Conservation (phyloP, 2,329 filamentous ascomycete genomes). For the Fonsecaea pedrosoi region DNA sequence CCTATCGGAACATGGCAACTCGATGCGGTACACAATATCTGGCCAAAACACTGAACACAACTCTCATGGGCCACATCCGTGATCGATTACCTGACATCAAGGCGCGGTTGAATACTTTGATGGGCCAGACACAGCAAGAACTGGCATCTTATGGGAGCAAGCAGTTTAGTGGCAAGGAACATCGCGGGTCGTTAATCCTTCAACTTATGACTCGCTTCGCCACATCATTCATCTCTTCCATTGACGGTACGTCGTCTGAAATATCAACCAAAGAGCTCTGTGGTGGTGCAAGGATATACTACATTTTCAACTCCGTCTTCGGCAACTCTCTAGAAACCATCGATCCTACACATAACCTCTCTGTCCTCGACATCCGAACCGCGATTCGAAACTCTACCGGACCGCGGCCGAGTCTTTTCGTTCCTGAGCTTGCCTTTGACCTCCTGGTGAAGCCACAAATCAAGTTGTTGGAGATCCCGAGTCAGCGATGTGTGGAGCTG, state of each 20-base stretch:
- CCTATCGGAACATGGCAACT: slow-evolving; percentile 93
- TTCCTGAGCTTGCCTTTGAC: slow-evolving; percentile 97
- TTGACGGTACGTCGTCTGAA: slow-evolving; percentile 97
- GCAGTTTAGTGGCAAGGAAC: slow-evolving; percentile 96
- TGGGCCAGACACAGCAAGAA: slow-evolving; percentile 99
- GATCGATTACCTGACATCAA: slow-evolving; percentile 98
- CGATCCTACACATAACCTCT: slow-evolving; percentile 93
- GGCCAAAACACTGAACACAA: slow-evolving; percentile 92
- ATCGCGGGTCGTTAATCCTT: slow-evolving; percentile 90
- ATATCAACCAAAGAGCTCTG: slow-evolving; percentile 98
- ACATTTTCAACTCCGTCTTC: slow-evolving; percentile 99
- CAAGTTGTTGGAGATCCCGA: slow-evolving; percentile 91
- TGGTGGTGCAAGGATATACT: slow-evolving; percentile 93
- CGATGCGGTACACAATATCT: slow-evolving; percentile 93
- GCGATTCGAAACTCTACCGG: slow-evolving; percentile 98
- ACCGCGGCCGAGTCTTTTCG: slow-evolving; percentile 91
- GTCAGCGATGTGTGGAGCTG: slow-evolving; percentile 94
- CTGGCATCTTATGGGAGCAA: slow-evolving; percentile 97
- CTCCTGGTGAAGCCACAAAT: slow-evolving; percentile 98
- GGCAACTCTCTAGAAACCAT: slow-evolving; percentile 95
- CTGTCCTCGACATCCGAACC: slow-evolving; percentile 91
- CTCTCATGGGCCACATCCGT: slow-evolving; percentile 94
- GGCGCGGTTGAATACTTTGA: slow-evolving; percentile 92
- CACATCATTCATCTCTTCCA: slow-evolving; percentile 96
- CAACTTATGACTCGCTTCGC: slow-evolving; percentile 99